Conservation (phyloP, 2,329 filamentous ascomycete genomes). For the Paracoccidioides lutzii region DNA sequence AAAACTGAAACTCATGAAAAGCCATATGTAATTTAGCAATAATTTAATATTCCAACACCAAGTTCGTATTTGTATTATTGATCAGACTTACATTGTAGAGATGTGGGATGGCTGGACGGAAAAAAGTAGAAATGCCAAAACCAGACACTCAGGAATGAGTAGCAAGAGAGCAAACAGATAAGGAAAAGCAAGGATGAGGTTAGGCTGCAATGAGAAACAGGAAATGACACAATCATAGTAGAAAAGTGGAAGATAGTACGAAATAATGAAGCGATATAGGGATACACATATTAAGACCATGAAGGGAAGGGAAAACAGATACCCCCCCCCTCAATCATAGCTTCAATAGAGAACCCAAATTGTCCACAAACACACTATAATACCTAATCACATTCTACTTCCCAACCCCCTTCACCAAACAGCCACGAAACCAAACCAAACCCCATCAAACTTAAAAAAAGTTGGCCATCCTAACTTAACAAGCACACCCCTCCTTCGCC, state of each 20-base stretch:
- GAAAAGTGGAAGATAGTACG: neutral
- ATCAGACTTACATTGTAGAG: too few relatives aligned
- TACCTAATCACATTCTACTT: too few relatives aligned
- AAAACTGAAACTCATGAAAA: too few relatives aligned
- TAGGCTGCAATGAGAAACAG: neutral
- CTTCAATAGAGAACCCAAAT: neutral
- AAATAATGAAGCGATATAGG: neutral
- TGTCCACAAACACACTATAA: neutral
- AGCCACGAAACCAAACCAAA: too few relatives aligned
- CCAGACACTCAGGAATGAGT: too few relatives aligned
- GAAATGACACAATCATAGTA: neutral
- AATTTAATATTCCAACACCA: too few relatives aligned
- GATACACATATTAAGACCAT: neutral
- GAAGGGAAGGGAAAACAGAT: neutral
- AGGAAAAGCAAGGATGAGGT: neutral
- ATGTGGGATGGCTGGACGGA: too few relatives aligned
- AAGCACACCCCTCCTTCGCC: slow-evolving; percentile 87
- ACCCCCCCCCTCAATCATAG: neutral
- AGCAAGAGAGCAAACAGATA: neutral
- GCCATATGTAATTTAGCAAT: too few relatives aligned
- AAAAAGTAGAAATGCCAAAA: too few relatives aligned
- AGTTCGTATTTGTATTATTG: too few relatives aligned
- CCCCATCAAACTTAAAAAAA: neutral
- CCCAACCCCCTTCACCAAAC: too few relatives aligned
- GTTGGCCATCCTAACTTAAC: slow-evolving; percentile 37